Base-by-base conservation (phyloP, 352 stramenopile genomes). In the Phytophthora capsici region DNA sequence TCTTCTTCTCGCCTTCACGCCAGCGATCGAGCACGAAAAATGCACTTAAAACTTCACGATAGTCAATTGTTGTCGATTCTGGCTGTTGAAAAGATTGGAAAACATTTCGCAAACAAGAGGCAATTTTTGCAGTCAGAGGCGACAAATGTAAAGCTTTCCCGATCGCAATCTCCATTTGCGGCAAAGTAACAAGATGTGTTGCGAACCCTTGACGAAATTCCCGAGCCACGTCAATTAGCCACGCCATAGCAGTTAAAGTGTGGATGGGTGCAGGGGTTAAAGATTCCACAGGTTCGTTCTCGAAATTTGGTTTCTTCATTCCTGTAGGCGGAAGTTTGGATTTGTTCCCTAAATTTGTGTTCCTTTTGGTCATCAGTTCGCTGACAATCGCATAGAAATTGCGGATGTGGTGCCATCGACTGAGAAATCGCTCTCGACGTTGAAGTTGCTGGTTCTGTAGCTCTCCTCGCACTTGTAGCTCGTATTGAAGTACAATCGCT, bases 21-120 rank as follows among this genome's bases (percentile, higher is more conserved):
- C 82, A 88, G 3, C 71, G 66, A 47, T 89, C 78, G 1, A 91
- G 68, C 32, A 91, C 71, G 5, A 69, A 49, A 5, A 88, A 60
- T 6, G 78, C 64, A 23, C 66, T 81, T 12, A 91, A 50, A 0
- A 91, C 13, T 36, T 84, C 76, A 6, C 82, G 71, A 38, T 73
- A 78, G 65, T 91, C 80, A 10, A 78, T 53, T 23, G 50, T 77
- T 8, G 22, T 49, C 17, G 66, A 34, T 13, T 67, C 26, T 34
- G 69, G 45, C 50, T 67, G 60, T 20, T 71, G 66, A 22, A 89
- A 89, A 6, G 65, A 66, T 3, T 61, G 52, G n/a, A 85, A 73
- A 12, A 79, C 64, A 1, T 47, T 37, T 13, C 52, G 65, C 25
- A 88, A 52, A 13, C 56, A 53, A 5, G 36, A 26, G 1, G 66